phyloP scores from a whole-genome alignment of 352 stramenopile genomes.

The Globisporangium iwayamae region DNA sequence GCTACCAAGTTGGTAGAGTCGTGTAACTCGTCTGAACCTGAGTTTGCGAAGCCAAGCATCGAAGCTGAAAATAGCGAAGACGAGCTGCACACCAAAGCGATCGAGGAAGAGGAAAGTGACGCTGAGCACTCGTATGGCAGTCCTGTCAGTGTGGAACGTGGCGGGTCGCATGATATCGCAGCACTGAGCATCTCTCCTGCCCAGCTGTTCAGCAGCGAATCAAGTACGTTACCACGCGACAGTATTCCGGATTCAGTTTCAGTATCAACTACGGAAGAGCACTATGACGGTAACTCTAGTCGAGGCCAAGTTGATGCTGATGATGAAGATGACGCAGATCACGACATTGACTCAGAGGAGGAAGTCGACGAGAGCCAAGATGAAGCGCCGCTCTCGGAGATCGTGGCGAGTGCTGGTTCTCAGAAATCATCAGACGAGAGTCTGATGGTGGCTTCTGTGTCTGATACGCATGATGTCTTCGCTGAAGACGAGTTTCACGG shows the following conservation, averaged over 20 bases:
- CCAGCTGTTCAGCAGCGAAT: not conserved
- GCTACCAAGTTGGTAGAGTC: not conserved
- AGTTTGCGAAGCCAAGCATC: not conserved
- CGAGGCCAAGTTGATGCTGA: constrained; percentile 31
- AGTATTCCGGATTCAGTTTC: too few species aligned
- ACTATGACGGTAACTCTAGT: constrained; percentile 14
- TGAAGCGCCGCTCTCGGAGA: not conserved
- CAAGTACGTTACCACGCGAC: not conserved
- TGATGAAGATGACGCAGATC: constrained; percentile 24
- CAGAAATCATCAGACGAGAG: not conserved
- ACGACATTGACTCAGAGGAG: constrained; percentile 14
- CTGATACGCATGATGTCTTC: not conserved
- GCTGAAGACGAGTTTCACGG: not conserved
- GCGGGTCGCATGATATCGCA: not conserved
- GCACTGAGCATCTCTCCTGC: not conserved
- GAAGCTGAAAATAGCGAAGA: not conserved
- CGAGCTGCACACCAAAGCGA: not conserved
- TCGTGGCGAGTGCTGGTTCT: not conserved
- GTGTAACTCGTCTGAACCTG: not conserved
- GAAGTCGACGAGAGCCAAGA: not conserved
- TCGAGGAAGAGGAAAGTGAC: not conserved
- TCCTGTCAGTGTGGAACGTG: not conserved
- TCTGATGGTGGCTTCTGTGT: not conserved
- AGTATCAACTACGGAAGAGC: too few species aligned
- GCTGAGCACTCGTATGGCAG: not conserved